Conservation (phyloP, 2,329 filamentous ascomycete genomes). For the Gaeumannomyces tritici region DNA sequence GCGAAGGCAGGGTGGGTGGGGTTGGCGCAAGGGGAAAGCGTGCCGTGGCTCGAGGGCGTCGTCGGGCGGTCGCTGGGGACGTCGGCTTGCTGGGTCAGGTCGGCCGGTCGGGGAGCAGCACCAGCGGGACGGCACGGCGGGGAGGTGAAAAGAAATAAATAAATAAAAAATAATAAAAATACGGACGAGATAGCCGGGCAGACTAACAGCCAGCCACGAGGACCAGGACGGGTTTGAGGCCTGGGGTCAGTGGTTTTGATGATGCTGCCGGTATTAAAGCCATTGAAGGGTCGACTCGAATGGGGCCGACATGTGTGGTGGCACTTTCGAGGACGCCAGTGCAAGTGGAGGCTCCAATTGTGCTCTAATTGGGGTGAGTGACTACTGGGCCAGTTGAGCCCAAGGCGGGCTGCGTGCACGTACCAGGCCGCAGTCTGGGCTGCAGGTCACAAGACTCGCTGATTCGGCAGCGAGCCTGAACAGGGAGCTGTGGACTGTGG, state of each 20-base stretch:
- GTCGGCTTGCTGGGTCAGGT: not conserved
- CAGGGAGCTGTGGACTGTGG: too few relatives aligned
- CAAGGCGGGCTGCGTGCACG: not conserved
- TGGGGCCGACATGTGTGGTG: not conserved
- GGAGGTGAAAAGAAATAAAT: not conserved
- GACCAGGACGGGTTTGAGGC: not conserved
- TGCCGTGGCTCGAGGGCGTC: not conserved
- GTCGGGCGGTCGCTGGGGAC: not conserved
- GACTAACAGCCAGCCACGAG: not conserved
- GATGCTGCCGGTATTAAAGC: slow-evolving; percentile 1
- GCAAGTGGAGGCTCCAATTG: not conserved
- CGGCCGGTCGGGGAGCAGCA: not conserved
- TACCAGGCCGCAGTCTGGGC: not conserved
- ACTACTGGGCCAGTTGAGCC: too few relatives aligned
- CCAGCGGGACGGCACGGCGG: not conserved
- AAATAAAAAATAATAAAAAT: not conserved
- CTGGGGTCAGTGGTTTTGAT: not conserved
- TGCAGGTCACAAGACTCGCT: not conserved
- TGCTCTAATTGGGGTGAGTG: not conserved
- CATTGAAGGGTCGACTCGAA: not conserved
- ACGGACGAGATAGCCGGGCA: not conserved
- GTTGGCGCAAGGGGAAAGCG: not conserved
- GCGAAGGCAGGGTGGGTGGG: not conserved
- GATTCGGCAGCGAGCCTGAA: not conserved
- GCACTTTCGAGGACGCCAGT: not conserved